Evolutionary conservation across 495 filamentous ascomycete species (phyloP).

Genomic region (Neurospora sp.): DNA sequence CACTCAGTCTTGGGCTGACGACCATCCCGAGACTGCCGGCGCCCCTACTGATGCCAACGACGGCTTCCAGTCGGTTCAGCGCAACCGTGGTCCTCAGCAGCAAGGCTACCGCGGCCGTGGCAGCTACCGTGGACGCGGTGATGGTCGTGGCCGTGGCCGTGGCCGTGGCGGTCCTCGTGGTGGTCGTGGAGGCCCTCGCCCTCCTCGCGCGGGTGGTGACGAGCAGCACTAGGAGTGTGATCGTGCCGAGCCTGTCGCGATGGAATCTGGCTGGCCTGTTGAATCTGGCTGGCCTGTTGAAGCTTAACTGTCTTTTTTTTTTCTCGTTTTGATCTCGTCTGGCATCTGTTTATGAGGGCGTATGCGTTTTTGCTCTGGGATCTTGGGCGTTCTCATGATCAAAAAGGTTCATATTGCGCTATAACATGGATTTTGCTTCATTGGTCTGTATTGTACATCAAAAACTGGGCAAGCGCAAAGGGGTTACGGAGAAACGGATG

Average conservation of each 20-base stretch:
- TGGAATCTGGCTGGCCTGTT: neutral
- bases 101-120: slow-evolving; percentile 32
- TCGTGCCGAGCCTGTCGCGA: neutral
- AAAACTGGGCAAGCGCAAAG: neutral
- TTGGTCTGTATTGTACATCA: slow-evolving; percentile 10
- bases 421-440: slow-evolving; percentile 6
- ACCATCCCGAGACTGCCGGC: slow-evolving; percentile 11
- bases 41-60: slow-evolving; percentile 31
- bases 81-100: slow-evolving; percentile 33
- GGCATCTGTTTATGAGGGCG: slow-evolving; percentile 11
- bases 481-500: neutral
- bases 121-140: slow-evolving; percentile 46
- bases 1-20: slow-evolving; percentile 16
- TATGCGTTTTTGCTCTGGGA: slow-evolving; percentile 8
- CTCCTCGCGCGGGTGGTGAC: slow-evolving; percentile 14
- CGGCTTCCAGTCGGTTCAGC: slow-evolving; percentile 63
- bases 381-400: slow-evolving; percentile 13
- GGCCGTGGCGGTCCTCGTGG: slow-evolving; percentile 33
- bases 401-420: slow-evolving; percentile 10
- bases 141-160: slow-evolving; percentile 34
- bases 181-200: slow-evolving; percentile 18
- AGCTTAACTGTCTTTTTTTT: slow-evolving; percentile 3
- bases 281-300: neutral
- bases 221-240: slow-evolving; percentile 8
- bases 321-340: slow-evolving; percentile 10